A percentile compares a stretch with the other conserved stretches of the same genome.
Conservation (phyloP, 768 basidiomycete species). For the Mrakia frigida region DNA sequence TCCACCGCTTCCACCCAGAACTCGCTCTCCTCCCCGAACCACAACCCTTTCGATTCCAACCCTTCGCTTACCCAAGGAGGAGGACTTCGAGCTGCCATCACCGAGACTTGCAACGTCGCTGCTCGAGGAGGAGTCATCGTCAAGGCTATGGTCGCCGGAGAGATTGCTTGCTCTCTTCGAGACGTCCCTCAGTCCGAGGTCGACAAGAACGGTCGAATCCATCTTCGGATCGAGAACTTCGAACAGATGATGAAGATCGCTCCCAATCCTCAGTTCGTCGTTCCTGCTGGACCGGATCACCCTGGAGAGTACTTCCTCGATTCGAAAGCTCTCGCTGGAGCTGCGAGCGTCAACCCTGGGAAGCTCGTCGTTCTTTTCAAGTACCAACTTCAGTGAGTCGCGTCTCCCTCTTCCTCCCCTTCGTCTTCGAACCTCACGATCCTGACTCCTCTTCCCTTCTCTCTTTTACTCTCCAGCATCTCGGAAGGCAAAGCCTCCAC, state of each 20-base stretch:
- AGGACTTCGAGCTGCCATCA: constrained; percentile 44
- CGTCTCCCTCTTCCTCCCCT: not conserved
- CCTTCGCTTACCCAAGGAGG: constrained; percentile 27
- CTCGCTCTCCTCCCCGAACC: constrained; percentile 9
- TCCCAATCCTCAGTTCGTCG: constrained; percentile 46
- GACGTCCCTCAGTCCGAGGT: constrained; percentile 7
- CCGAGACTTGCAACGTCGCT: constrained; percentile 47
- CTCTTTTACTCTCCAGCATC: constrained; percentile 15
- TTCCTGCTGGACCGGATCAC: constrained; percentile 37
- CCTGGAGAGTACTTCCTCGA: constrained; percentile 42
- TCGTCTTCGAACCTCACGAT: no score
- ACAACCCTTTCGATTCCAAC: constrained; percentile 41
- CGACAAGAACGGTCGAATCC: constrained; percentile 33
- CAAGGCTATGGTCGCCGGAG: constrained; percentile 46
- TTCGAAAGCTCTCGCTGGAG: constrained; percentile 38
- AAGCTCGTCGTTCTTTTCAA: constrained; percentile 43
- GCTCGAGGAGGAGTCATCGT: constrained; percentile 41
- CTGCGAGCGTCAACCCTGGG: constrained; percentile 28
- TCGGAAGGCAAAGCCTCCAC: constrained; percentile 35
- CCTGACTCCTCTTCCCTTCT: no score
- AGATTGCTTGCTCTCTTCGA: constrained; percentile 41
- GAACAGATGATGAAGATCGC: constrained; percentile 48
- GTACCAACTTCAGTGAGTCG: constrained; percentile 44
- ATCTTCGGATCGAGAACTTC: constrained; percentile 43
- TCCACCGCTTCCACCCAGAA: constrained; percentile 35